phyloP scores from a whole-genome alignment of 352 stramenopile species.

The Pythium periplocum region DNA sequence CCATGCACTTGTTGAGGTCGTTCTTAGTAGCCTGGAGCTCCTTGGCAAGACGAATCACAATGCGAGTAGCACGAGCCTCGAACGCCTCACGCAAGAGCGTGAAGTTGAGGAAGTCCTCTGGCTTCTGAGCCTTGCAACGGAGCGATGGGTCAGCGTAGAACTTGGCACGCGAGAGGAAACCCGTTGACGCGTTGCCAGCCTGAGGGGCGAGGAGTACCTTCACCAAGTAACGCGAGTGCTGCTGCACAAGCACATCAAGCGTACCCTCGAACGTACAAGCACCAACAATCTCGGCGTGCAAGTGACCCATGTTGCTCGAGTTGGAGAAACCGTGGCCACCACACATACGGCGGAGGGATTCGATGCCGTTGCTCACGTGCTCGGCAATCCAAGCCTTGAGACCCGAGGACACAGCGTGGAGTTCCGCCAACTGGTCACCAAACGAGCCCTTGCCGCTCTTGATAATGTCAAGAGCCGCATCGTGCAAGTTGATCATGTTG shows the following conservation, averaged over 20 bases:
- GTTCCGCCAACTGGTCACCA: slow-evolving; percentile 31
- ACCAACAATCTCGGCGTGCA: slow-evolving; percentile 37
- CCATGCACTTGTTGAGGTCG: slow-evolving; percentile 45
- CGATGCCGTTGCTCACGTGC: slow-evolving; percentile 36
- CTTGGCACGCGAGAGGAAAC: slow-evolving; percentile 34
- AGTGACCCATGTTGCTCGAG: slow-evolving; percentile 22
- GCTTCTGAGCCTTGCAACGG: slow-evolving; percentile 25
- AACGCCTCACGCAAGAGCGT: slow-evolving; percentile 37
- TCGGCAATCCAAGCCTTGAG: slow-evolving; percentile 49
- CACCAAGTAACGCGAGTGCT: slow-evolving; percentile 53
- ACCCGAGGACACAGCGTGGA: slow-evolving; percentile 49
- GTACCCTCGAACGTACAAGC: slow-evolving; percentile 66
- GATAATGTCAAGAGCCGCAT: slow-evolving; percentile 26
- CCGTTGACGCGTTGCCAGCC: slow-evolving; percentile 2
- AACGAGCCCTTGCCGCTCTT: slow-evolving; percentile 30
- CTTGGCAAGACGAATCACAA: slow-evolving; percentile 22
- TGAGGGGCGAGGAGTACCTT: slow-evolving; percentile 28
- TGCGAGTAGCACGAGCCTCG: slow-evolving; percentile 26
- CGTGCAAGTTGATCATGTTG: slow-evolving; percentile 24
- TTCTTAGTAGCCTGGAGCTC: slow-evolving; percentile 39
- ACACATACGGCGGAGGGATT: slow-evolving; percentile 40
- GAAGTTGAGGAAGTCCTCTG: slow-evolving; percentile 31
- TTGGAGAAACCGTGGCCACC: slow-evolving; percentile 20
- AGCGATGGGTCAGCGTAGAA: slow-evolving; percentile 20
- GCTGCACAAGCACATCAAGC: slow-evolving; percentile 63